Conservation (phyloP, 1,284 basidiomycete species). For the Cystobasidium slooffiae region DNA sequence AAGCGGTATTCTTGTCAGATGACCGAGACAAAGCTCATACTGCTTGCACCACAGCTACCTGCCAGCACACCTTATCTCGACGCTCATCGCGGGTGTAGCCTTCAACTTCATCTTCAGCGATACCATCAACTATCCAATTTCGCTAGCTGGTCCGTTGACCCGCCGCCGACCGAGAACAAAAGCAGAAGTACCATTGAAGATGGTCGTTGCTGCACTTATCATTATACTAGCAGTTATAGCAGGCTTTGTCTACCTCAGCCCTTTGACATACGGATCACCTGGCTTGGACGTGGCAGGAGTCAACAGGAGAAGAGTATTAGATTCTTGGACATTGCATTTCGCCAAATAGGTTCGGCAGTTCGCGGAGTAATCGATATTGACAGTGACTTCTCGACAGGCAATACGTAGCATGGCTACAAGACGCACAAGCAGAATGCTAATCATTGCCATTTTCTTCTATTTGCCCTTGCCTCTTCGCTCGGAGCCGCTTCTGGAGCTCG, state of each 20-base stretch:
- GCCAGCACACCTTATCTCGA: conserved; percentile 77
- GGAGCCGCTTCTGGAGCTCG: too few relatives aligned
- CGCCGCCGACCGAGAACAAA: conserved; percentile 67
- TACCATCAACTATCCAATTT: conserved; percentile 90
- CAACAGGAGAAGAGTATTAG: conserved; percentile 50
- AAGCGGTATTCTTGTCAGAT: not conserved
- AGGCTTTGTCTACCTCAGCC: conserved; percentile 76
- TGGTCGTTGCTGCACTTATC: conserved; percentile 60
- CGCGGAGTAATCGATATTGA: too few relatives aligned
- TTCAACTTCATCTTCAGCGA: conserved; percentile 86
- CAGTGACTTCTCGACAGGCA: too few relatives aligned
- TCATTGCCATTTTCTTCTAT: too few relatives aligned
- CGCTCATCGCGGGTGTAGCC: conserved; percentile 86
- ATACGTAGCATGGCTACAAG: too few relatives aligned
- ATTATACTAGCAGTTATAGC: conserved; percentile 64
- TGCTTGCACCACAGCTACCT: conserved; percentile 66
- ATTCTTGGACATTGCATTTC: conserved; percentile 52
- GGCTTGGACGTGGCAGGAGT: conserved; percentile 59
- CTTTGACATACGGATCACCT: conserved; percentile 88
- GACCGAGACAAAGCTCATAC: not conserved
- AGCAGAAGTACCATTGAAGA: conserved; percentile 73
- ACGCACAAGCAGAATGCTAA: too few relatives aligned
- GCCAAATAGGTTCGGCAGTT: conserved; percentile 10
- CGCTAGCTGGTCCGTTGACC: conserved; percentile 63
- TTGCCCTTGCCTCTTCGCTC: too few relatives aligned